Evolutionary conservation across 169 alveolate genomes (phyloP), one percentile per base, ranked within the genome.

Genomic region (Plasmodium gallinaceum): DNA sequence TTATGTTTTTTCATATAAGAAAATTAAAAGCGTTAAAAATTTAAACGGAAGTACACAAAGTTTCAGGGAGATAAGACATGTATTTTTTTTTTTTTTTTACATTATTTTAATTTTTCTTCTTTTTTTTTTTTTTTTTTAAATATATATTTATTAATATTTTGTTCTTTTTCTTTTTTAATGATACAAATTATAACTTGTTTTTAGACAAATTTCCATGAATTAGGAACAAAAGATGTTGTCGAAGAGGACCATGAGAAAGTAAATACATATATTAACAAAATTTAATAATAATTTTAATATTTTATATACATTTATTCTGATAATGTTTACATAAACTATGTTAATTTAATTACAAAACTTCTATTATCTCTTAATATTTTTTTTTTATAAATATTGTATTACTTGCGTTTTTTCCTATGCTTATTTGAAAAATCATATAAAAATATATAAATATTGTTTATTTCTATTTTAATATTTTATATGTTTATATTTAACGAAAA

Each of bases 1-100:
- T n/a, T 37, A 58, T n/a, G 48, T n/a, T 39, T 65, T 76, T 26
- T 68, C 89, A 46, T 62, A 64, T 66, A 76, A 66, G 62, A 66
- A 76, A 64, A 10, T 64, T 46, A 52, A 43, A 37, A 54, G 65
- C 64, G 20, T 62, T 18, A 64, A 76, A 16, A 46, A 32, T 48
- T 14, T 76, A 48, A 42, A 76, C 0, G 64, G 72, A 12, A 46
- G 64, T 7, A 37, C 68, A 12, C 66, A 76, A 52, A 37, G 75
- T 39, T 76, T 76, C 24, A 62, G 51, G 7, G 45, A 18, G 16
- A 48, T 32, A 26, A 76, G 62, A 64, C 89, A 51, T 32, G 89
- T 76, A 76, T 18, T 22, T 7, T 60, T 60, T 60, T 22, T 26
- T 20, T n/a, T n/a, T n/a, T n/a, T n/a, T n/a, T n/a, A n/a, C n/a